Conservation (phyloP, 257 asterid species). For the Ajuga chamaepitys region DNA sequence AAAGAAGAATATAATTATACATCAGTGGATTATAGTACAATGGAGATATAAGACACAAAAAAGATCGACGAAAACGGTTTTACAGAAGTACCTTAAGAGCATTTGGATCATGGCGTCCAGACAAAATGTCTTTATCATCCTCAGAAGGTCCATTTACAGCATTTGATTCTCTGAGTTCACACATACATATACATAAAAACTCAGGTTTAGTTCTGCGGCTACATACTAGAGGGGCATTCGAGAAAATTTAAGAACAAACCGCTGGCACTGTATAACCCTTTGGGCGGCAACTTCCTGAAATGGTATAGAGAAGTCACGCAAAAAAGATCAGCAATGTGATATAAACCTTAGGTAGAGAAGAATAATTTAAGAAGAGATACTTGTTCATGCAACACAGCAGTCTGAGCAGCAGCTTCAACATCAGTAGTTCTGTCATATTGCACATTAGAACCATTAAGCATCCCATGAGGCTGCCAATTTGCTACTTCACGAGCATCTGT, state of each 20-base stretch:
- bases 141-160: slow-evolving; percentile 35
- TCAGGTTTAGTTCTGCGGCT: neutral
- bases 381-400: slow-evolving; percentile 81
- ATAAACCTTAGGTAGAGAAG: slow-evolving; percentile 4
- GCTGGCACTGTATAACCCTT: slow-evolving; percentile 68
- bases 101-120: slow-evolving; percentile 73
- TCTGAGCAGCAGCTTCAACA: slow-evolving; percentile 72
- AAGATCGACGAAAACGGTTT: neutral
- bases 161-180: slow-evolving; percentile 52
- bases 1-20: neutral
- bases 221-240: too few relatives aligned
- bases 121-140: slow-evolving; percentile 51
- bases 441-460: slow-evolving; percentile 25
- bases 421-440: slow-evolving; percentile 34
- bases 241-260: slow-evolving; percentile 41
- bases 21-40: too few relatives aligned
- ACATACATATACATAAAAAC: slow-evolving; percentile 10
- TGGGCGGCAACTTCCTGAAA: slow-evolving; percentile 87
- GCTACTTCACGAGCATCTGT: slow-evolving; percentile 10
- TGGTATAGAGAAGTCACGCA: slow-evolving; percentile 9
- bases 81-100: slow-evolving; percentile 60
- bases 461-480: slow-evolving; percentile 17
- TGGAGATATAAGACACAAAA: neutral
- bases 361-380: slow-evolving; percentile 27
- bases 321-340: slow-evolving; percentile 12